These are phyloP conservation scores for Calycina marina DNA, from an alignment of 2,329 filamentous ascomycete species.

Conservation along the genomic window DNA sequence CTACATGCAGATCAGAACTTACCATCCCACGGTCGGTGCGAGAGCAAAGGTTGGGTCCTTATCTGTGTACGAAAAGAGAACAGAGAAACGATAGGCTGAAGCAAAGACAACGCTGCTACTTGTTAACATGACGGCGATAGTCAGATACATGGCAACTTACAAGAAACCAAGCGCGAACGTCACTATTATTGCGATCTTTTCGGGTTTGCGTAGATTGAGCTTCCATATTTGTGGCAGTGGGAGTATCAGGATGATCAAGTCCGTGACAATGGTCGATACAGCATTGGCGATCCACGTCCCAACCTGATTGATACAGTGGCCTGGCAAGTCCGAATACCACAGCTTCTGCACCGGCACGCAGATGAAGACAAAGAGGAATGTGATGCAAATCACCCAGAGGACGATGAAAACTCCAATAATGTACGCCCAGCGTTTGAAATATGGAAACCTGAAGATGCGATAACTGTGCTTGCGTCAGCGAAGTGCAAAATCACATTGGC, in stretches of 20 bases:
- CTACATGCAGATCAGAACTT: too few relatives aligned
- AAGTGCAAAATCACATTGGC: too few relatives aligned
- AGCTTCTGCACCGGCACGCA: constrained; percentile 34
- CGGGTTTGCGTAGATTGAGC: constrained; percentile 26
- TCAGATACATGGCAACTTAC: constrained; percentile 19
- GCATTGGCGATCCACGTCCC: constrained; percentile 37
- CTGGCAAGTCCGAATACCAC: constrained; percentile 31
- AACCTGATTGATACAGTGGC: constrained; percentile 34
- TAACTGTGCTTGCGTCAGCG: too few relatives aligned
- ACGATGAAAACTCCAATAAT: constrained; percentile 29
- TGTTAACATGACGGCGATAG: not conserved
- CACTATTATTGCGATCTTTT: constrained; percentile 30
- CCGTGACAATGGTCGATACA: constrained; percentile 31
- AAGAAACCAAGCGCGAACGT: constrained; percentile 32
- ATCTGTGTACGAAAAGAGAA: constrained; percentile 29
- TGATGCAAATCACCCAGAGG: constrained; percentile 32
- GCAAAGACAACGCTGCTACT: constrained; percentile 30
- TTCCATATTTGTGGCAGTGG: constrained; percentile 32
- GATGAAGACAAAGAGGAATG: constrained; percentile 36
- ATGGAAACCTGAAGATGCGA: constrained; percentile 33
- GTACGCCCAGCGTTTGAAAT: constrained; percentile 29
- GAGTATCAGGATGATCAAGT: constrained; percentile 30
- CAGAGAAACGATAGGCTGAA: constrained; percentile 31
- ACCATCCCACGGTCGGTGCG: too few relatives aligned
- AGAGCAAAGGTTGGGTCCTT: constrained; percentile 32